A percentile compares a stretch with the other conserved stretches of the same genome.
Conservation (phyloP, 306 rosid genomes). For the Crotalaria pallida region DNA sequence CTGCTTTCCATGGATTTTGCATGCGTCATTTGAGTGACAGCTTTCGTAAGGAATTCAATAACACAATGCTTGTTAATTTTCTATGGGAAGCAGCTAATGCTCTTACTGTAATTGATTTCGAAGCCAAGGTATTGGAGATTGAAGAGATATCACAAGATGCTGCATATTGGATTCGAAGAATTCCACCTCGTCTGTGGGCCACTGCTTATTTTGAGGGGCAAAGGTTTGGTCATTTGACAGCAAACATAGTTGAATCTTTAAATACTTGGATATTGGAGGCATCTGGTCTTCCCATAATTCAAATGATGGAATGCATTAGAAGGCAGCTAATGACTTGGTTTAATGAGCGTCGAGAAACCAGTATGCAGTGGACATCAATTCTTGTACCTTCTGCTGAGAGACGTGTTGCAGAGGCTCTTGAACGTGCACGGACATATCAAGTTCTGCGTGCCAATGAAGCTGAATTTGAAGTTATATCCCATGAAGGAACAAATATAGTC, state of each 20-base stretch:
- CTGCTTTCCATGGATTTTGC: slow-evolving; percentile 84
- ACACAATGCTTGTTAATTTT: slow-evolving; percentile 61
- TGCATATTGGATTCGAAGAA: slow-evolving; percentile 67
- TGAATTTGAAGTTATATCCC: slow-evolving; percentile 77
- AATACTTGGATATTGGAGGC: slow-evolving; percentile 77
- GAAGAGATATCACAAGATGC: slow-evolving; percentile 77
- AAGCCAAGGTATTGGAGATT: slow-evolving; percentile 64
- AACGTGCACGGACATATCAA: slow-evolving; percentile 70
- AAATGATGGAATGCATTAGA: slow-evolving; percentile 82
- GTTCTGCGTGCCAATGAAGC: slow-evolving; percentile 86
- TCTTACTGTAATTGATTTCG: slow-evolving; percentile 66
- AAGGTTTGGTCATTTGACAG: slow-evolving; percentile 74
- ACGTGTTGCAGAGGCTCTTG: slow-evolving; percentile 68
- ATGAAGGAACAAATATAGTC: slow-evolving; percentile 59
- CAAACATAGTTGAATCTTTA: slow-evolving; percentile 62
- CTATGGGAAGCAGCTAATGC: slow-evolving; percentile 79
- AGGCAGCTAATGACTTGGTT: slow-evolving; percentile 90
- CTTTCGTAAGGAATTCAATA: slow-evolving; percentile 78
- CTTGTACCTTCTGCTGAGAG: slow-evolving; percentile 76
- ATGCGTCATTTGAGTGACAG: slow-evolving; percentile 81
- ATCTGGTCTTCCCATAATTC: slow-evolving; percentile 74
- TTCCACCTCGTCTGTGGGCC: slow-evolving; percentile 78
- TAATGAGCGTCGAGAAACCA: slow-evolving; percentile 73
- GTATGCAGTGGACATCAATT: slow-evolving; percentile 86
- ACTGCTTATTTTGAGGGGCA: slow-evolving; percentile 84